These are phyloP conservation scores for Kurtzmaniella quercitrusa DNA, from an alignment of 1,139 yeast genomes.

Conservation along the genomic window DNA sequence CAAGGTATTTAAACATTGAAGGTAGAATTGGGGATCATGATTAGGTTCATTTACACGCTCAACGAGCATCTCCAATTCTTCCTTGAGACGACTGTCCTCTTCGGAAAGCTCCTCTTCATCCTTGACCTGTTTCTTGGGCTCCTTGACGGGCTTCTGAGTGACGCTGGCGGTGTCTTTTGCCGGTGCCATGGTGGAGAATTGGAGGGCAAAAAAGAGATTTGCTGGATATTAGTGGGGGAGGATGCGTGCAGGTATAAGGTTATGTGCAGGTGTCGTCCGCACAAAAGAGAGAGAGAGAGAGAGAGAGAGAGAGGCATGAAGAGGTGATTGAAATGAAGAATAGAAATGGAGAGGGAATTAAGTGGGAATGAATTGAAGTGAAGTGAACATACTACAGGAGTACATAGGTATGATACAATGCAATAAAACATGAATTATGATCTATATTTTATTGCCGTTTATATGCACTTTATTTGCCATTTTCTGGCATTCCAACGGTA, in stretches of 20 bases:
- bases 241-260: neutral
- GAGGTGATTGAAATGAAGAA: too few relatives aligned
- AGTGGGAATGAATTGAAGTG: too few relatives aligned
- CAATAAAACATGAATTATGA: too few relatives aligned
- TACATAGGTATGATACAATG: too few relatives aligned
- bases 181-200: constrained; percentile 4
- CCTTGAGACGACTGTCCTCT: constrained; percentile 87
- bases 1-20: constrained; percentile 58
- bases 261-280: neutral
- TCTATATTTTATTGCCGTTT: too few relatives aligned
- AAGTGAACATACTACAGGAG: too few relatives aligned
- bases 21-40: constrained; percentile 47
- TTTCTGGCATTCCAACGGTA: too few relatives aligned
- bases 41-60: constrained; percentile 56
- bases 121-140: constrained; percentile 21
- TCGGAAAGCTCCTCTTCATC: constrained; percentile 82
- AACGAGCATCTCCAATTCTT: constrained; percentile 81
- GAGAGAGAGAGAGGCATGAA: neutral
- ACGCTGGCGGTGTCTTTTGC: constrained; percentile 2
- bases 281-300: neutral
- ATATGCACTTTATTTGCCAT: too few relatives aligned
- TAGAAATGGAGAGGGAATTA: too few relatives aligned
- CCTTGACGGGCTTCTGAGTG: constrained; percentile 1
- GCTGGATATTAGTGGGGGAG: neutral
- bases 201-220: constrained; percentile 4